Evolutionary conservation across 108 stramenopile species (phyloP), one percentile per base, ranked within the genome.

Genomic region (Cyclotella cryptica): DNA sequence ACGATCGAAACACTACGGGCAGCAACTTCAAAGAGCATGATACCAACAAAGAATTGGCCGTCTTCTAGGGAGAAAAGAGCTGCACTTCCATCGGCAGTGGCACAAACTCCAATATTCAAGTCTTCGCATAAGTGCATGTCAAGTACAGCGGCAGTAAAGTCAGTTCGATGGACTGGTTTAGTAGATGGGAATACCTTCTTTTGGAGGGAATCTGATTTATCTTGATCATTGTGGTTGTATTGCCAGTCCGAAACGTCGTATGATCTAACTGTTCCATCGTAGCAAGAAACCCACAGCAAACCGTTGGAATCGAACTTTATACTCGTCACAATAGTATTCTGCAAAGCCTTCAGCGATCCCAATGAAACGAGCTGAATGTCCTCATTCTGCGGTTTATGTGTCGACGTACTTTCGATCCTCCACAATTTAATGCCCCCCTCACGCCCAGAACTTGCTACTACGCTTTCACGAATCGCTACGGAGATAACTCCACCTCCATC

Each of bases 401-500:
- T 35, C 2, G 4, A 35, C 2, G 35, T 35, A 35, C 24, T 24
- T 57, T 55, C 65, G 44, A 88, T 77, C 40, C 19, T 71, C 73
- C 78, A 84, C n/a, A 85, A 55, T 22, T 75, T 69, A 0, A 80
- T 78, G n/a, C 88, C 88, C 22, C 88, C 88, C 66, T 89, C 88
- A 29, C 88, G 71, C 15, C 88, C 88, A 17, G 82, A 65, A 61
- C 79, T 86, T 13, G 82, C 84, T 6, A 89, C 69, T n/a, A 80
- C 30, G 72, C 86, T 79, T 28, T 71, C 81, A 24, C 71, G 68
- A 6, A 85, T 80, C 0, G 79, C 84, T 19, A 89, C 42, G 1
- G 88, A 78, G 29, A 86, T 47, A 0, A 85, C 82, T 24, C 88
- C 88, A 35, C 85, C 84, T 15, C 88, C 86, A 75, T 89, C 88